Evolutionary conservation across 169 alveolate genomes (phyloP).

Genomic region (Eimeria praecox): DNA sequence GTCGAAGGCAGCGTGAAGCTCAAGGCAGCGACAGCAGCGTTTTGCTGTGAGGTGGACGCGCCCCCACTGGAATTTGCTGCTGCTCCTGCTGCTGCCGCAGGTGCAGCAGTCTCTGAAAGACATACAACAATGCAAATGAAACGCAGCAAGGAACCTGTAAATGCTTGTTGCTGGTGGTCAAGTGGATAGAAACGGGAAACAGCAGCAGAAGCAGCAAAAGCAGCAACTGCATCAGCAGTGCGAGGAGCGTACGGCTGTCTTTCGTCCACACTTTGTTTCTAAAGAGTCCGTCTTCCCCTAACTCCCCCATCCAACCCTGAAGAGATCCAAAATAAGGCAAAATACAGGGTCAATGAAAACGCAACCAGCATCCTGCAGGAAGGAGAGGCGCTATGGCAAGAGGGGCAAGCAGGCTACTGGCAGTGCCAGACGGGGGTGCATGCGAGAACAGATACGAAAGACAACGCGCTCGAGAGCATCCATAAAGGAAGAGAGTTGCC

Average conservation of each 20-base stretch:
- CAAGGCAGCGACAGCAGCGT: constrained; percentile 79
- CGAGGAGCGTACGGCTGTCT: constrained; percentile 42
- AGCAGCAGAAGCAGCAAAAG: neutral
- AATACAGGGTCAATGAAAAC: neutral
- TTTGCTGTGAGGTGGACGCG: constrained; percentile 63
- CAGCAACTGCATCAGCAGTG: neutral
- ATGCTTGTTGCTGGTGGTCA: neutral
- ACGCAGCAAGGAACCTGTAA: neutral
- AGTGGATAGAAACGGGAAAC: neutral
- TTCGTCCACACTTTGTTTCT: constrained; percentile 77
- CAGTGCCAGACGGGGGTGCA: neutral
- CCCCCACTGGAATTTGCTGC: constrained; percentile 16
- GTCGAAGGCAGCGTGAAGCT: constrained; percentile 80
- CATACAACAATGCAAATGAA: neutral
- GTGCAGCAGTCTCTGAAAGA: constrained; percentile 68
- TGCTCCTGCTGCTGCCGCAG: constrained; percentile 38
- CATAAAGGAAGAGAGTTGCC: neutral
- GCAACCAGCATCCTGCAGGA: neutral
- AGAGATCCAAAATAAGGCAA: neutral
- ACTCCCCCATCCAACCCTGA: constrained; percentile 77
- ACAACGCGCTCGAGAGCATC: neutral
- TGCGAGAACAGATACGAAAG: neutral
- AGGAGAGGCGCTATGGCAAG: neutral
- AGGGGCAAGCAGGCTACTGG: no score
- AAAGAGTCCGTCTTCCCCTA: constrained; percentile 75